A percentile compares a stretch with the other conserved stretches of the same genome.
Evolutionary conservation across 805 yeast genomes (phyloP).

Genomic region (Zygosaccharomyces pseudorouxii): DNA sequence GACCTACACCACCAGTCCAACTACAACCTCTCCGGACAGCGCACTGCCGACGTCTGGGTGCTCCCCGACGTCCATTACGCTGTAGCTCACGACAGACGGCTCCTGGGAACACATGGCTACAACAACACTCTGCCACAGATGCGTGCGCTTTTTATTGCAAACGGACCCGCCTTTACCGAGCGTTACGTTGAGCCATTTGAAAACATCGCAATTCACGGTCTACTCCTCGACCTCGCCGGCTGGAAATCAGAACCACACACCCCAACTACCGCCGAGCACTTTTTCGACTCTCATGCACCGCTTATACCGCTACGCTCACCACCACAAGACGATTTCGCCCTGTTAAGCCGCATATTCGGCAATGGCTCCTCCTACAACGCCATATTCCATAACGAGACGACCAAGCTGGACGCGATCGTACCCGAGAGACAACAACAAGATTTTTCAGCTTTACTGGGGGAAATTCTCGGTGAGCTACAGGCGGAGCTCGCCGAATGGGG

Average conservation of each 20-base stretch:
- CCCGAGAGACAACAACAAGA: not conserved
- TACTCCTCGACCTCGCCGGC: conserved; percentile 1
- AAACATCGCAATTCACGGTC: conserved; percentile 51
- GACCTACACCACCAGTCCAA: not conserved
- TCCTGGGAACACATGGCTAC: conserved; percentile 79
- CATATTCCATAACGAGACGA: conserved; percentile 17
- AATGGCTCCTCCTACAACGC: conserved; percentile 17
- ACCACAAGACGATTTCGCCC: conserved; percentile 42
- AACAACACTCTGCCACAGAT: conserved; percentile 70
- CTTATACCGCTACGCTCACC: not conserved
- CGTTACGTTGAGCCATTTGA: conserved; percentile 52
- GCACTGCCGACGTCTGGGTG: conserved; percentile 78
- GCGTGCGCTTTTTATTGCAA: conserved; percentile 76
- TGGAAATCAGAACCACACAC: too few species aligned
- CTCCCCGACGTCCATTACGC: conserved; percentile 76
- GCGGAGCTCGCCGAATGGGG: conserved; percentile 14
- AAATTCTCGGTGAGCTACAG: conserved; percentile 1
- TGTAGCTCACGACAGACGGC: not conserved
- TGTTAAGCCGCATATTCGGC: conserved; percentile 61
- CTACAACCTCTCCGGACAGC: not conserved
- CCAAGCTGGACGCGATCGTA: conserved; percentile 3
- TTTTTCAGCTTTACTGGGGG: conserved; percentile 1
- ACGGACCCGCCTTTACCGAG: conserved; percentile 69
- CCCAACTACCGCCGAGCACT: not conserved
- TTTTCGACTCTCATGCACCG: not conserved